These are phyloP conservation scores for Pestalotiopsis sp. DNA, from an alignment of 2,329 filamentous ascomycete genomes.

Conservation along the genomic window DNA sequence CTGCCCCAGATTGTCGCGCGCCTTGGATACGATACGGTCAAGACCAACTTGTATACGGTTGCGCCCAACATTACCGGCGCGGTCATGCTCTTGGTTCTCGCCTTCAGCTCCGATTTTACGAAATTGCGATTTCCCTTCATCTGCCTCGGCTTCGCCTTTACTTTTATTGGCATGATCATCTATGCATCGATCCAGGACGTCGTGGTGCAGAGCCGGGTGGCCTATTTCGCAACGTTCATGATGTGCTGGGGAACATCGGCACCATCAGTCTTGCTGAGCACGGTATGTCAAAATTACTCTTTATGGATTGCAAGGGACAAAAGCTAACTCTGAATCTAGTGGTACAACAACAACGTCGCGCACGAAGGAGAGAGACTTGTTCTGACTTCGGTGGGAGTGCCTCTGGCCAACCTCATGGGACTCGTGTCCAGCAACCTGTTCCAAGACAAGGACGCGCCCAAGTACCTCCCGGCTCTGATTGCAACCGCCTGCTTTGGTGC, in stretches of 20 bases:
- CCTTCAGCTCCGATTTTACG: constrained; percentile 69
- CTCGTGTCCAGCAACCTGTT: constrained; percentile 72
- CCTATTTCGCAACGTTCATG: constrained; percentile 79
- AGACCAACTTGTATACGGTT: constrained; percentile 80
- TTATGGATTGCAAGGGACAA: background rate
- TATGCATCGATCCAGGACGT: constrained; percentile 72
- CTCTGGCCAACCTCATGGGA: constrained; percentile 77
- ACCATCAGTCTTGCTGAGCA: constrained; percentile 66
- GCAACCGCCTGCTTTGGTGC: constrained; percentile 68
- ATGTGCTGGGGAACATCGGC: constrained; percentile 81
- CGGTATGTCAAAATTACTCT: constrained; percentile 24
- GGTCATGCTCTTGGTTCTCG: constrained; percentile 71
- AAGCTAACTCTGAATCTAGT: constrained; percentile 30
- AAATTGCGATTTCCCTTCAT: constrained; percentile 76
- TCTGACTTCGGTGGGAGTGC: constrained; percentile 73
- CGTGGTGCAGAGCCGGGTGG: constrained; percentile 60
- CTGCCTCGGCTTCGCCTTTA: constrained; percentile 71
- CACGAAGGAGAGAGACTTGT: constrained; percentile 73
- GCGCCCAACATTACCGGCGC: constrained; percentile 76
- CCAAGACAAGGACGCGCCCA: constrained; percentile 61
- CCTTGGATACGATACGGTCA: constrained; percentile 50
- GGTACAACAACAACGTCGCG: constrained; percentile 85
- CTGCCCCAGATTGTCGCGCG: constrained; percentile 57
- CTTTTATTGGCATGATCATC: constrained; percentile 78
- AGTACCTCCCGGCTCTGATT: constrained; percentile 67